Base-by-base conservation (phyloP, 805 yeast genomes). In the Myxozyma vanderwaltii region DNA sequence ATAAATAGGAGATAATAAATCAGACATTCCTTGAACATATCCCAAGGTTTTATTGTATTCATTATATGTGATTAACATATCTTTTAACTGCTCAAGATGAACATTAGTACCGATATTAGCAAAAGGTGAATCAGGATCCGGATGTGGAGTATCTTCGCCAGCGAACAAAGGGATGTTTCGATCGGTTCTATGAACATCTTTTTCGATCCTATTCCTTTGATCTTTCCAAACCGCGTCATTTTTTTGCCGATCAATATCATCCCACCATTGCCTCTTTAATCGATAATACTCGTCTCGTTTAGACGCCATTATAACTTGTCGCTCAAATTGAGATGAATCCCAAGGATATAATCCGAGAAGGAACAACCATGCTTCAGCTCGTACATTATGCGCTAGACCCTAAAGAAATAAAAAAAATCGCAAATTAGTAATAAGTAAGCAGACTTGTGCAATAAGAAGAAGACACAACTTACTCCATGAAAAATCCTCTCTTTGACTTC, bases 11-110 rank as follows among this genome's bases (percentile, higher is more conserved):
- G 97, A 87, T 38, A 94, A 76, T 52, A 94, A 76, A 72, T 94
- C 99, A 8, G 94, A 84, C 99, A 94, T 94, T 1, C 99, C 99
- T 75, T 94, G 99, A 19, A 94, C 96, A 69, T 94, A 94, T 0
- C 99, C 99, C 66, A 94, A 74, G 66, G 90, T 86, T 47, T 77
- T 78, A 72, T 94, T 91, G 71, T 85, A 81, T 72, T 88, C 91
- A 71, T 94, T 92, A 69, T 87, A 92, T 0, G 97, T 89, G 57
- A 91, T 79, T 40, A 94, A 77, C 61, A 94, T 87, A 67, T 88
- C 91, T 66, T 89, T 81, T 75, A 94, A 74, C 52, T 76, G 80
- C 61, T 82, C 79, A 59, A 94, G 76, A 72, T 94, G 91, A 10
- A 89, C 86, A 71, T 94, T 94, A 44, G 96, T 85, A 27, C 83